Evolutionary conservation across 148 eudicot species (phyloP), one percentile per base, ranked within the genome.

Genomic region (Silene conica): DNA sequence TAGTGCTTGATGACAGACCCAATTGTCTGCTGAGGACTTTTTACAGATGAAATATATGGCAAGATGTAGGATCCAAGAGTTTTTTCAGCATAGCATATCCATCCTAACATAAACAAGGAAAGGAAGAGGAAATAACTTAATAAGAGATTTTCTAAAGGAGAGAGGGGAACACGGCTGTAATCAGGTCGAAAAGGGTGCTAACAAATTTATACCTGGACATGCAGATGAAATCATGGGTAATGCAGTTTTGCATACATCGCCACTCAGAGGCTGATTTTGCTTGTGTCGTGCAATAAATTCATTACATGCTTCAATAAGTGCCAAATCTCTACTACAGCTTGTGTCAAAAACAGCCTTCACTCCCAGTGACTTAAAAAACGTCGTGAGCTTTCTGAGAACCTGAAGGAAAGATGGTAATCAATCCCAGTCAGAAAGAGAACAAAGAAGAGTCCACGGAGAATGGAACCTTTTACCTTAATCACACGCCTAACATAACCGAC

Each of bases 281-380:
- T 82, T 90, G 83, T 96, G 92, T 14, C 99, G 94, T 16, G 79
- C 50, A 31, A 92, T 23, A 69, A 96, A 96, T 70, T 96, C 99
- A 82, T 89, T 90, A 76, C 96, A 96, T 61, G 94, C 92, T 84
- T 96, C 99, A 65, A 92, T 77, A 61, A 96, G 94, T 20, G 96
- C 76, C 57, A 96, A 74, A 78, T 96, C 99, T 83, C 99, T 85
- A 82, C 97, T 90, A 81, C 91, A 85, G 82, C 97, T 92, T 50
- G 97, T 96, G 80, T 96, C 97, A 83, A 86, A 96, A 28, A 96
- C 82, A 57, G 94, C 89, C 83, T 90, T 92, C 41, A 92, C 99
- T 79, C 99, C 99, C 84, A 92, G 46, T 15, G 94, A 89, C 84
- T 96, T 96, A 61, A 96, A 90, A 67, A 96, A 87, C 57, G 97